Conservation (phyloP, 148 eudicot species). For the Pharnaceum exiguum region DNA sequence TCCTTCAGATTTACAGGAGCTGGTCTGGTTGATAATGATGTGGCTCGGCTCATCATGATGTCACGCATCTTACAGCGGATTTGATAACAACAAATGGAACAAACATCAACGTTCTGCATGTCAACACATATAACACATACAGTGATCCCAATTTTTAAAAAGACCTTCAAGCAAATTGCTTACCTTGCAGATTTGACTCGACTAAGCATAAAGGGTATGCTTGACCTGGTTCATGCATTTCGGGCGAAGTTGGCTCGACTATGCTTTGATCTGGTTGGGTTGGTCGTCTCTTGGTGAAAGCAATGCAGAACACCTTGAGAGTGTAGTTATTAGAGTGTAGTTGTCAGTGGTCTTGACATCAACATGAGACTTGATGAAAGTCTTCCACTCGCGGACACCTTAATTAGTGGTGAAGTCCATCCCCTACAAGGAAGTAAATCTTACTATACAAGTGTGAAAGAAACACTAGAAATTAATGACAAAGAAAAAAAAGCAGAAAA, state of each 20-base stretch:
- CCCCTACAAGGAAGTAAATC: no score
- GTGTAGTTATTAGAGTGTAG: slow-evolving; percentile 60
- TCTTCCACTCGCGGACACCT: slow-evolving; percentile 78
- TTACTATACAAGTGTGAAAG: no score
- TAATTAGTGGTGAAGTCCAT: slow-evolving; percentile 72
- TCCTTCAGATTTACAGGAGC: slow-evolving; percentile 80
- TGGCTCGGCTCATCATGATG: slow-evolving; percentile 87
- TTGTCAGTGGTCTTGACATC: slow-evolving; percentile 80
- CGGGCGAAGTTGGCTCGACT: slow-evolving; percentile 71
- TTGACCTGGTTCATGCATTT: background rate
- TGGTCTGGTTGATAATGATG: slow-evolving; percentile 81
- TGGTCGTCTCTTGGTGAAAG: slow-evolving; percentile 71
- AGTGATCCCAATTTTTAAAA: no score
- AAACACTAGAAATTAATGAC: no score
- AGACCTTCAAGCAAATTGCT: no score
- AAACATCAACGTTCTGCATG: background rate
- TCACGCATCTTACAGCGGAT: slow-evolving; percentile 89
- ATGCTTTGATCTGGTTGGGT: slow-evolving; percentile 75
- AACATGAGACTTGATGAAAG: slow-evolving; percentile 78
- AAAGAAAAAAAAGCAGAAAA: no score
- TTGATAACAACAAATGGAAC: slow-evolving; percentile 18
- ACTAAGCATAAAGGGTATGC: background rate
- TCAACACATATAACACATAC: no score
- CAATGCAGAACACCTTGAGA: slow-evolving; percentile 75
- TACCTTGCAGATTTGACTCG: background rate